A percentile compares a stretch with the other conserved stretches of the same genome.
phyloP scores from a whole-genome alignment of 2,329 filamentous ascomycete species.

The Hymenoscyphus albidus region DNA sequence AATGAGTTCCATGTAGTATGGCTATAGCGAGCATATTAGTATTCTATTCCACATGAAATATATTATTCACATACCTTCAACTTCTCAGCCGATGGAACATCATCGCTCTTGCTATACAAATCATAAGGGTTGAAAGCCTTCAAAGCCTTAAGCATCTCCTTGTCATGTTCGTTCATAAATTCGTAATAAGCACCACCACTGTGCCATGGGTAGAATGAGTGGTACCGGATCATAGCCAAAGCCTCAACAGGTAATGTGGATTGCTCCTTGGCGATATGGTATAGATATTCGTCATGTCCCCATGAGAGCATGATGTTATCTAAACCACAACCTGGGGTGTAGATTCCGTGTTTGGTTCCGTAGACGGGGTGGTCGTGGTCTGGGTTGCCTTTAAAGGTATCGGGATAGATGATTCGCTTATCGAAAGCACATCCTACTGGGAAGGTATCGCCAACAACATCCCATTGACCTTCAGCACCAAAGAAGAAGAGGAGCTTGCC shows the following conservation, averaged over 20 bases:
- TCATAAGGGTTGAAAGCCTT: slow-evolving; percentile 89
- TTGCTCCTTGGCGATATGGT: slow-evolving; percentile 82
- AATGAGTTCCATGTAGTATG: slow-evolving; percentile 71
- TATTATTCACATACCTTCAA: slow-evolving; percentile 55
- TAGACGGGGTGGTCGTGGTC: slow-evolving; percentile 70
- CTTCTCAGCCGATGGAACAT: slow-evolving; percentile 68
- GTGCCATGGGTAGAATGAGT: slow-evolving; percentile 93
- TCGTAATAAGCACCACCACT: slow-evolving; percentile 72
- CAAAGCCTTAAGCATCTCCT: slow-evolving; percentile 75
- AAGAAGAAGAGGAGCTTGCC: slow-evolving; percentile 80
- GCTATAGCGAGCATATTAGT: slow-evolving; percentile 39
- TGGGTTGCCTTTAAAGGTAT: slow-evolving; percentile 73
- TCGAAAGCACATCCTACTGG: slow-evolving; percentile 74
- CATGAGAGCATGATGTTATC: slow-evolving; percentile 87
- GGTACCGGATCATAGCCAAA: slow-evolving; percentile 87
- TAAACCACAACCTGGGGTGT: slow-evolving; percentile 71
- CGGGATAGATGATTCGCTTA: slow-evolving; percentile 73
- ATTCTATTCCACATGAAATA: background rate
- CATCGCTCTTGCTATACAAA: slow-evolving; percentile 87
- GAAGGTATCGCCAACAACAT: slow-evolving; percentile 85
- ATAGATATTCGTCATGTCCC: slow-evolving; percentile 87
- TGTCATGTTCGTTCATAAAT: slow-evolving; percentile 80
- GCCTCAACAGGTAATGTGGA: slow-evolving; percentile 74
- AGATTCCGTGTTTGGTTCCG: slow-evolving; percentile 74
- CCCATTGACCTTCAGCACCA: slow-evolving; percentile 85